Percentiles rank a stretch among this genome's conserved stretches.
Evolutionary conservation across 495 filamentous ascomycete genomes (phyloP).

Genomic region (Podospora pseudoanserina): DNA sequence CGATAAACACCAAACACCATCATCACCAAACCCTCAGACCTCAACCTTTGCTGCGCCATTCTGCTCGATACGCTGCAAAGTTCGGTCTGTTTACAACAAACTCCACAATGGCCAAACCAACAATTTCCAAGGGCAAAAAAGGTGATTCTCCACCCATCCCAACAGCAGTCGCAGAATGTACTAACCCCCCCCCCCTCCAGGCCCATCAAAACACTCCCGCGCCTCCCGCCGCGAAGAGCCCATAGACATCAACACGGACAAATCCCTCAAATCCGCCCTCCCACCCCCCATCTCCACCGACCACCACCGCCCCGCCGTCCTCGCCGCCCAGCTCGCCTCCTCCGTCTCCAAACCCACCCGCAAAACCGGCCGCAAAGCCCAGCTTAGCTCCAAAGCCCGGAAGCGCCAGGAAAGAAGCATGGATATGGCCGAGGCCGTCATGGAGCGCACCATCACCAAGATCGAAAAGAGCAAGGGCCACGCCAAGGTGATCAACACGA

Average conservation of each 20-base stretch:
- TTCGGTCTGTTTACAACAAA: background rate
- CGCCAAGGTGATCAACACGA: constrained; percentile 55
- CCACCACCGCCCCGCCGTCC: constrained; percentile 54
- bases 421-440: constrained; percentile 66
- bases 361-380: constrained; percentile 59
- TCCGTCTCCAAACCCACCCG: constrained; percentile 58
- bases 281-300: constrained; percentile 50
- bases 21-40: background rate
- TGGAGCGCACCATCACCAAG: constrained; percentile 68
- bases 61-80: background rate
- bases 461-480: constrained; percentile 60
- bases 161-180: background rate
- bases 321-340: constrained; percentile 56
- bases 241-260: constrained; percentile 68
- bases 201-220: constrained; percentile 59
- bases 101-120: constrained; percentile 39
- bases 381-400: constrained; percentile 60
- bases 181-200: constrained; percentile 22
- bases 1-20: background rate
- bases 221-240: constrained; percentile 69
- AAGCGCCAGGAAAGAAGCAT: constrained; percentile 66
- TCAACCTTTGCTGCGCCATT: background rate
- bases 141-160: constrained; percentile 22
- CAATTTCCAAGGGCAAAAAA: constrained; percentile 40
- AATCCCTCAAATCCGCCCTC: constrained; percentile 62